Evolutionary conservation across 2,329 filamentous ascomycete species (phyloP).

Genomic region (Alternaria incomplexa): DNA sequence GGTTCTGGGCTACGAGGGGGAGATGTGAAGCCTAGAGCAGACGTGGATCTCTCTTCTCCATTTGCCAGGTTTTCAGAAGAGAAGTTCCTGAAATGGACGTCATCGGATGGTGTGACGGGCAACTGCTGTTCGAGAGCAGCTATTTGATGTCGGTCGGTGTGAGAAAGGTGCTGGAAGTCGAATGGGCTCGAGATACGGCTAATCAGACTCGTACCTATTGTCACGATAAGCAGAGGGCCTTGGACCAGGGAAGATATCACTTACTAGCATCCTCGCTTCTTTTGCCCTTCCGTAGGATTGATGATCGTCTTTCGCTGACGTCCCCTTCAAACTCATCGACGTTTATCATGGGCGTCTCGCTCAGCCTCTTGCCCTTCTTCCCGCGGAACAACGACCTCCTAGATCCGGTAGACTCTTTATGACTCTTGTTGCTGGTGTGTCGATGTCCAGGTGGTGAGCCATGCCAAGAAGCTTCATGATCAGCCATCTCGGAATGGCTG

Average conservation of each 20-base stretch:
- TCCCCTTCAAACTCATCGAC: constrained; percentile 35
- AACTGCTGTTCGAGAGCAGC: constrained; percentile 57
- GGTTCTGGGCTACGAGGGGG: constrained; percentile 32
- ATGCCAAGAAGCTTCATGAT: constrained; percentile 26
- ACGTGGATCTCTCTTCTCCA: constrained; percentile 23
- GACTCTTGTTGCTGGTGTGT: constrained; percentile 26
- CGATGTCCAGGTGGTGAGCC: constrained; percentile 33
- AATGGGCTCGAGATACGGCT: constrained; percentile 65
- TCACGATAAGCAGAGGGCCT: constrained; percentile 10
- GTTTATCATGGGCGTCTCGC: constrained; percentile 33
- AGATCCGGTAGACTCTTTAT: constrained; percentile 28
- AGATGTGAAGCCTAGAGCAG: constrained; percentile 24
- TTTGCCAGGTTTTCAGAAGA: constrained; percentile 32
- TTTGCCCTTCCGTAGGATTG: constrained; percentile 42
- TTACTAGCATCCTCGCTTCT: constrained; percentile 34
- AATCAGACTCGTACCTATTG: constrained; percentile 33
- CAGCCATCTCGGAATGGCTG: constrained; percentile 30
- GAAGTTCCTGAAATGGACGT: constrained; percentile 46
- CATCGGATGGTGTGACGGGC: constrained; percentile 53
- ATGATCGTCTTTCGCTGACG: constrained; percentile 33
- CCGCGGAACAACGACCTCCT: constrained; percentile 44
- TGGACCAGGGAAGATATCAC: constrained; percentile 11
- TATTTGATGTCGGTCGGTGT: constrained; percentile 63
- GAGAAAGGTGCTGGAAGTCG: constrained; percentile 69
- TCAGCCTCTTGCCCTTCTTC: constrained; percentile 43